These are phyloP conservation scores for Solanum pimpinellifolium DNA, from an alignment of 257 asterid species.

Conservation along the genomic window DNA sequence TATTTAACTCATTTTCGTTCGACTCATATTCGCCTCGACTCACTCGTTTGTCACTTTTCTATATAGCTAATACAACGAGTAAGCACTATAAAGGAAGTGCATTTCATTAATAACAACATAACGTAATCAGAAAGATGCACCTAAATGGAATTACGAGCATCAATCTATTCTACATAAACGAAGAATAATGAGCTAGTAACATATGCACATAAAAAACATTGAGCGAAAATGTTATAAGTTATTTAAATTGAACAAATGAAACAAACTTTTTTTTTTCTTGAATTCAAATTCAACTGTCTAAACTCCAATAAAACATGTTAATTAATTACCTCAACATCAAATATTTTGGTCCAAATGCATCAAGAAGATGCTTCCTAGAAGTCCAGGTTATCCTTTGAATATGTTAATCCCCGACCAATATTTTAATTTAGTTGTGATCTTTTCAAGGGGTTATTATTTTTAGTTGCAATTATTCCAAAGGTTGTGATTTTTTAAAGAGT, in stretches of 20 bases:
- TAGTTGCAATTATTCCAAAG: no score
- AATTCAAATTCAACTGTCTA: not conserved
- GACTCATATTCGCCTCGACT: no score
- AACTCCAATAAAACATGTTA: not conserved
- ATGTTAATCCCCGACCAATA: not conserved
- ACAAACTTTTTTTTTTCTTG: not conserved
- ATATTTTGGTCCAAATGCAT: not conserved
- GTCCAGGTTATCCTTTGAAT: not conserved
- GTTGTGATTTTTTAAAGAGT: no score
- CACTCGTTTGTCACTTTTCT: no score
- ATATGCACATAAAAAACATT: not conserved
- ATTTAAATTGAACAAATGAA: not conserved
- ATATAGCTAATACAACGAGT: no score
- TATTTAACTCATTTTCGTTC: no score
- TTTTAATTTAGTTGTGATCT: no score
- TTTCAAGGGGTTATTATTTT: no score
- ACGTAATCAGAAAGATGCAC: not conserved
- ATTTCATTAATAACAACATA: not conserved
- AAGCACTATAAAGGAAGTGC: no score
- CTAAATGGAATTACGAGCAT: not conserved
- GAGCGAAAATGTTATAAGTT: not conserved
- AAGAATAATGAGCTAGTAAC: slow-evolving; percentile 12
- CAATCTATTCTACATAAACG: not conserved
- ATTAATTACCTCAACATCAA: not conserved
- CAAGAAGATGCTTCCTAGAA: not conserved